Base-by-base conservation (phyloP, 345 rosid species). In the Linum tenue region DNA sequence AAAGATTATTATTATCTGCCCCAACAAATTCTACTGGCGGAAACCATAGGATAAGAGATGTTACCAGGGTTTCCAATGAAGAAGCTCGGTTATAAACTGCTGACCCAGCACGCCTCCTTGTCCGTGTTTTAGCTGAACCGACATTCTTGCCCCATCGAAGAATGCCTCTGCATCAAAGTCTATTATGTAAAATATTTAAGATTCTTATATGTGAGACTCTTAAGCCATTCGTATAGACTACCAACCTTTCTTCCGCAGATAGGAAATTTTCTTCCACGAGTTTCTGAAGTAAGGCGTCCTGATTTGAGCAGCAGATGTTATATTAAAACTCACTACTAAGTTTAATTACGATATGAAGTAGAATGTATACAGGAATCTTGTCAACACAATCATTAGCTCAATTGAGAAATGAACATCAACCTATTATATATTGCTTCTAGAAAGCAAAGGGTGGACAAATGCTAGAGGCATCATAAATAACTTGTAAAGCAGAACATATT, bases 271-370 rank as follows among this genome's bases (percentile, higher is more conserved):
- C 92, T 71, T 72, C 77, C 56, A 86, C 72, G 73, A 90, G 96
- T 75, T 86, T 85, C 65, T 85, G 89, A 39, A 92, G 89, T 79
- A 92, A 82, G 17, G 88, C 92, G 75, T 92, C 91, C 97, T 90
- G 82, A 65, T 73, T 42, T 53, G 59, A 64, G 39, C 42, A 76
- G 63, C 67, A 10, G 10, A 40, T 39, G 50, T 12, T 40, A n/a
- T 62, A 4, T n/a, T 22, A 16, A 15, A 38, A 60, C 42, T 10
- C 5, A 22, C 7, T 11, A 22, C 35, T 1, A 31, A 59, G 15
- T 22, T 58, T 11, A 22, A 22, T 22, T 1, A 22, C 31, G 31
- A 22, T 22, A 22, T 22, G 31, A 22, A 22, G 31, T 22, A 22
- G 31, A 22, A 22, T 22, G 31, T 22, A 22, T 22, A 22, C 31